Evolutionary conservation across 2,329 filamentous ascomycete genomes (phyloP), one percentile per base, ranked within the genome.

Genomic region (Raffaelea ambrosiae): DNA sequence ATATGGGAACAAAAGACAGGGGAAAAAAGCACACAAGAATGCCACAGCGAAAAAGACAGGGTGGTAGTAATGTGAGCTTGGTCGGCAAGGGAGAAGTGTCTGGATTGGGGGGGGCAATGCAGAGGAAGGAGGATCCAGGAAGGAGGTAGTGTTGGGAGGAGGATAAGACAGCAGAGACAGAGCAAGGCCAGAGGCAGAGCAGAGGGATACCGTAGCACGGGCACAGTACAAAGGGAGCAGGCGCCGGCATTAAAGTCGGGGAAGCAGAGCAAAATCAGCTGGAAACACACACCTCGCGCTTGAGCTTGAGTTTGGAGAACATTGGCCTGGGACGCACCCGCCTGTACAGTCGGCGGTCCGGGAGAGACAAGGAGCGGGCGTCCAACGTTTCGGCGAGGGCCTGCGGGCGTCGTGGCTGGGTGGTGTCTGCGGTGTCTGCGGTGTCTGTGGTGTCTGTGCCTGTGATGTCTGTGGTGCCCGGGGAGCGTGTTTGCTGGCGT

Each of bases 281-380:
- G 36, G 40, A 43, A 29, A 40, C 26, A 55, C 54, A 36, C 39
- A 57, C 55, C 54, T 57, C 55, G 52, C 55, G 55, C 53, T 57
- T 57, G 39, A 57, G 51, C 50, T 57, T 57, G 42, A 57, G 51
- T 57, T 57, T 57, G 47, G 54, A 55, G 44, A 57, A 56, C 55
- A 57, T 57, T 51, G 46, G 51, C 43, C 43, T 48, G 35, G 35
- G 26, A 40, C 41, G 48, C 38, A 29, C 26, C 26, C 26, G 26
- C 26, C 26, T 29, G 22, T 26, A 40, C 48, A 47, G 44, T 19
- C 40, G 9, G 26, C 26, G 26, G 26, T 29, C 26, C 26, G 26
- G 26, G 26, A 29, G 47, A 31, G 33, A 21, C 18, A 23, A 22
- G 18, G 3, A 21, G n/a, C n/a, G 38, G 18, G 38, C 19, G 19